These are phyloP conservation scores for Leccinellum rugosiceps DNA, from an alignment of 768 basidiomycete genomes.

Conservation along the genomic window DNA sequence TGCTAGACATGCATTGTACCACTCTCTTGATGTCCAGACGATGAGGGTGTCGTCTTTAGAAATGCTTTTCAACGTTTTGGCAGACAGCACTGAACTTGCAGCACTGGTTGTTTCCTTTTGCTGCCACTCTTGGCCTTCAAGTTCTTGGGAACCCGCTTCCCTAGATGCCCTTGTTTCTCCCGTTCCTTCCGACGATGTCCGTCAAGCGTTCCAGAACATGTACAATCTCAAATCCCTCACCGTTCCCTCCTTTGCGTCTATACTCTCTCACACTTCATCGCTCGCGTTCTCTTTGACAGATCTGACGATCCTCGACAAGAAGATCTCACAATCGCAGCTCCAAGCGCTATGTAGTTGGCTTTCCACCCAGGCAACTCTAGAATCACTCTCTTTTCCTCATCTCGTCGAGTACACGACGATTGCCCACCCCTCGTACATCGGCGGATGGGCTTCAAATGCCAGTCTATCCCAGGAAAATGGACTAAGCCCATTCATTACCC, in stretches of 20 bases:
- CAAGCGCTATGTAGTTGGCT: conserved; percentile 24
- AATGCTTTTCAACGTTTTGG: conserved; percentile 20
- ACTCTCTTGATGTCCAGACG: conserved; percentile 16
- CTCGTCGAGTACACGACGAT: conserved; percentile 14
- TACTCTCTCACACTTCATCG: conserved; percentile 17
- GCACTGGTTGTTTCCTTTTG: conserved; percentile 21
- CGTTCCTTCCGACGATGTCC: conserved; percentile 17
- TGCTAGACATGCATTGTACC: conserved; percentile 24
- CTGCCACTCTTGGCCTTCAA: conserved; percentile 22
- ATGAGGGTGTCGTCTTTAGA: conserved; percentile 10
- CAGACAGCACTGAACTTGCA: conserved; percentile 20
- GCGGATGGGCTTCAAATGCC: conserved; percentile 7
- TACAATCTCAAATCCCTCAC: conserved; percentile 26
- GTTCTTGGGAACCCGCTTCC: conserved; percentile 4
- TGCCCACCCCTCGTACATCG: neutral
- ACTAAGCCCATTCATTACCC: neutral
- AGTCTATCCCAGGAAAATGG: neutral
- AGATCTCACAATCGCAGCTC: conserved; percentile 21
- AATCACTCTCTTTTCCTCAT: conserved; percentile 28
- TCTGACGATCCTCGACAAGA: conserved; percentile 28
- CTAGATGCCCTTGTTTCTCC: conserved; percentile 6
- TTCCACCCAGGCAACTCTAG: conserved; percentile 21
- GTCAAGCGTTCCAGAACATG: conserved; percentile 30
- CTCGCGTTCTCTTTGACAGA: conserved; percentile 23
- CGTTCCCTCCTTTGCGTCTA: conserved; percentile 22